phyloP scores from a whole-genome alignment of 306 rosid species.

The Myrica gale region DNA sequence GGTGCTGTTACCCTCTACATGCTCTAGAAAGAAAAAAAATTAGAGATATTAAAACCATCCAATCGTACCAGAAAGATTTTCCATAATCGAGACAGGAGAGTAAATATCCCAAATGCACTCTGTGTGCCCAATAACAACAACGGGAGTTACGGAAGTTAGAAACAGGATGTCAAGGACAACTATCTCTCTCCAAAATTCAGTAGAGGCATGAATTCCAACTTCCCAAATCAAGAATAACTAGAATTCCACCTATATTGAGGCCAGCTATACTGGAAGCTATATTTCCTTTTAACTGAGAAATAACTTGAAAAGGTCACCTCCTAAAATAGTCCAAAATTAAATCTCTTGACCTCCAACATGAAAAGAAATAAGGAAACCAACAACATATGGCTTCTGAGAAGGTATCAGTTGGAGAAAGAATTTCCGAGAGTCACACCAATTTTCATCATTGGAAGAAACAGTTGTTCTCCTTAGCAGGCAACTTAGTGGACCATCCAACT shows the following conservation, averaged over 20 bases:
- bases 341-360: not conserved
- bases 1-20: not conserved
- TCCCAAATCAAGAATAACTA: not conserved
- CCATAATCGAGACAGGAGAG: not conserved
- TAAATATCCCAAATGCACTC: not conserved
- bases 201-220: not conserved
- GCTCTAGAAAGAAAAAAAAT: not conserved
- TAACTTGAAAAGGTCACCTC: not conserved
- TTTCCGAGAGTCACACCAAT: not conserved
- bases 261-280: not conserved
- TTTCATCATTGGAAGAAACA: not conserved
- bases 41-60: not conserved
- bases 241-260: not conserved
- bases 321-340: not conserved
- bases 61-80: not conserved
- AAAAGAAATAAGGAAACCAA: not conserved
- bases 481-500: not conserved
- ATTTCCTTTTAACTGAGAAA: not conserved
- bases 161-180: not conserved
- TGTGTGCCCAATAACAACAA: not conserved
- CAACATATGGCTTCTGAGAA: not conserved
- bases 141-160: not conserved
- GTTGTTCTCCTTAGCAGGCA: not conserved
- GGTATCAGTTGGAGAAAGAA: not conserved
- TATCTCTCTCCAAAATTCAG: not conserved